Base-by-base conservation (phyloP, 2,329 filamentous ascomycete genomes). In the Lomentospora prolificans region DNA sequence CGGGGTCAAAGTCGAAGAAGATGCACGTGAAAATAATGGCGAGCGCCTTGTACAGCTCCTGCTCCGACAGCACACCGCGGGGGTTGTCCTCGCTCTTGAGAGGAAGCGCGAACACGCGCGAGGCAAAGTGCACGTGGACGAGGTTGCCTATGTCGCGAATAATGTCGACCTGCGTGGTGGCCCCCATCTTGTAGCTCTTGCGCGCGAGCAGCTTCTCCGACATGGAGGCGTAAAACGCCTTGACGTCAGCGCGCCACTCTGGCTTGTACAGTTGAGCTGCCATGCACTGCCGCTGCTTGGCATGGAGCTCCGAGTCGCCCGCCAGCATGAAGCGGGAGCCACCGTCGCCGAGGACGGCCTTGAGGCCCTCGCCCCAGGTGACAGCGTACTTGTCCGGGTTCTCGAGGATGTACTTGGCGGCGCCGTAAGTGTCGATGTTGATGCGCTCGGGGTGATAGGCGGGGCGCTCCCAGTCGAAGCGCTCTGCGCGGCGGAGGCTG, bases 391-490 rank as follows among this genome's bases (percentile, higher is more conserved):
- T 78, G 12, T 76, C 69, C 53, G 77, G 72, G 60, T 84, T 78
- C n/a, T n/a, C 75, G 12, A 90, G 72, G 25, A 91, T 73, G 51
- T 82, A 70, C 64, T 80, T 79, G 28, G 80, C 83, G 0, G 77
- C 82, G 12, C 74, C 73, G 64, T 85, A 84, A 1, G 85, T 84
- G 2, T 74, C 74, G 58, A 89, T 71, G 58, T 81, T 75, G 24
- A 85, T 71, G 1, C 75, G 72, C 1, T 75, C 72, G 0, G 76
- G 70, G 2, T 73, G 74, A 58, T 69, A 75, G 0, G 68, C 64
- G 0, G 89, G 88, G 2, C 79, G 77, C 4, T 82, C 78, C 63
- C 83, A 94, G 66, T 80, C 82, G 70, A 91, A 95, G 27, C 84
- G 73, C 28, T 86, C 72, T 48, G 77, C 85, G 48, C 86, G 81